Base-by-base conservation (phyloP, 2,329 filamentous ascomycete genomes). In the Ilyonectria sp. region DNA sequence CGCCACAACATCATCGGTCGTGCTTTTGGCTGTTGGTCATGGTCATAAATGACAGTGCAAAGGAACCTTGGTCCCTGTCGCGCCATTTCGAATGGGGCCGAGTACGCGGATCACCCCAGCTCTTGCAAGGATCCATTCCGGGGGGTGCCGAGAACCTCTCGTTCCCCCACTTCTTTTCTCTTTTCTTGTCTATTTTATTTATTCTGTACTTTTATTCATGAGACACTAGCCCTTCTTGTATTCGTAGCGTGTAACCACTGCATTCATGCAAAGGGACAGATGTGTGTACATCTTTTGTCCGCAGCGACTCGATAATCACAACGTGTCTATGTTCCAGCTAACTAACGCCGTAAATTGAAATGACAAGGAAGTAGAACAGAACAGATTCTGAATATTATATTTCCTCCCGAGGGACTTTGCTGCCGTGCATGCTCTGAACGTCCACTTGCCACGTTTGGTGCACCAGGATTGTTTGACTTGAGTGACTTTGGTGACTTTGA, bases 381-480 rank as follows among this genome's bases (percentile, higher is more conserved):
- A 29, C 10, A 13, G 4, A n/a, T 21, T 21, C 11, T 33, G 10
- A 19, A 37, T 29, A 55, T 21, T 2, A 49, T 10, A 6, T 26
- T 15, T 33, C 23, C 52, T 50, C 40, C 6, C 31, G 47, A 15
- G 44, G 4, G 6, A n/a, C 33, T 26, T 50, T 58, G 13, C 65
- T 58, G 10, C 65, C 65, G 9, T 66, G 58, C 58, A 69, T 64
- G 17, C 55, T 72, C 65, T 77, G 67, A 26, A 75, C 54, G n/a
- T 77, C 75, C 5, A 77, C 74, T 15, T 75, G 68, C 76, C 75
- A 77, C 19, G 75, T 75, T 61, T 75, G 75, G 7, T 77, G 71
- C 37, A 77, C 76, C 11, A 77, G 63, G 52, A 77, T 76, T 46
- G 71, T 77, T 26, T 77, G 76, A 35, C 75, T 77, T 8, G 75